phyloP scores from a whole-genome alignment of 306 rosid genomes.

The Chamaecrista fasciculata region DNA sequence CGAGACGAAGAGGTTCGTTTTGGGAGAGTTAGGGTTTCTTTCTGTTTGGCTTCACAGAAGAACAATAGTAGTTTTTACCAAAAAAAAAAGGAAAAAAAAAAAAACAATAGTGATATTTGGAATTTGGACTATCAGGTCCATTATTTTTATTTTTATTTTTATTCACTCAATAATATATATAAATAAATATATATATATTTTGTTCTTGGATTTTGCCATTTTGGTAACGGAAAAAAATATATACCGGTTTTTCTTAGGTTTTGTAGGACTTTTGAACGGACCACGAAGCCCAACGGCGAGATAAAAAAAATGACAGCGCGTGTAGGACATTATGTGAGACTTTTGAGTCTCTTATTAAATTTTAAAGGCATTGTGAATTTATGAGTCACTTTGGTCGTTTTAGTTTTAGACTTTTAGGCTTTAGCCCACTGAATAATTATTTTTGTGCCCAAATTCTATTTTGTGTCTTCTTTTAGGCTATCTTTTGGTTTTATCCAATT shows the following conservation, averaged over 20 bases:
- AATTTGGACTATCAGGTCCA: slow-evolving; percentile 64
- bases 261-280: background rate
- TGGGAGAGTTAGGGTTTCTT: slow-evolving; percentile 42
- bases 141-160: slow-evolving; percentile 33
- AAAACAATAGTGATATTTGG: slow-evolving; percentile 35
- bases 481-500: background rate
- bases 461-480: background rate
- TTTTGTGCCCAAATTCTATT: background rate
- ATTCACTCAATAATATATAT: background rate
- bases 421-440: background rate
- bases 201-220: background rate
- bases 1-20: slow-evolving; percentile 24
- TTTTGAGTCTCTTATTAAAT: no score
- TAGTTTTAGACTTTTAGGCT: background rate
- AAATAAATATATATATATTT: no score
- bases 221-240: background rate
- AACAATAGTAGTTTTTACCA: no score
- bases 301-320: background rate
- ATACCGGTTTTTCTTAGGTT: background rate
- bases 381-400: background rate
- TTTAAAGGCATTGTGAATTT: no score
- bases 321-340: background rate
- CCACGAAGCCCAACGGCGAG: no score
- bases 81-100: no score
- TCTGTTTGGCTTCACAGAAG: no score